These are phyloP conservation scores for Citrus unshiu DNA, from an alignment of 345 rosid genomes.

Conservation along the genomic window DNA sequence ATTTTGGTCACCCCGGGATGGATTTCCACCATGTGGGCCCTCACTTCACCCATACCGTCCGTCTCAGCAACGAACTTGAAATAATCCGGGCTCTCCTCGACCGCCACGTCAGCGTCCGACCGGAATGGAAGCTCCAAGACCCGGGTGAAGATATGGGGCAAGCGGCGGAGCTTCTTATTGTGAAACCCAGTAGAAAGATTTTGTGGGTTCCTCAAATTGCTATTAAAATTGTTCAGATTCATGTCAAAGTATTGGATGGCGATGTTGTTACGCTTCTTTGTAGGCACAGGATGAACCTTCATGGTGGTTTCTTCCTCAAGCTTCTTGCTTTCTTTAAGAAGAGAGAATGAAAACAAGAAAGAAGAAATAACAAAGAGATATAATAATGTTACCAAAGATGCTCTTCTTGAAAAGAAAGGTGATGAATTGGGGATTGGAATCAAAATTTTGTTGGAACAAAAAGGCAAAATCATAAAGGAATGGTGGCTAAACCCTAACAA, in stretches of 20 bases:
- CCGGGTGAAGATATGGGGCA: constrained; percentile 94
- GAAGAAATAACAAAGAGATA: constrained; percentile 1
- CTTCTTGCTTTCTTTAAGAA: background rate
- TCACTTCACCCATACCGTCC: constrained; percentile 58
- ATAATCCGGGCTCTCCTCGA: constrained; percentile 73
- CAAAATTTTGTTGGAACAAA: constrained; percentile 30
- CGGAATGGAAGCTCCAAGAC: constrained; percentile 88
- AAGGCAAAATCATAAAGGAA: constrained; percentile 30
- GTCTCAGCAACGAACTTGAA: constrained; percentile 87
- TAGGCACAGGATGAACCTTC: constrained; percentile 86
- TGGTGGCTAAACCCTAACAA: constrained; percentile 16
- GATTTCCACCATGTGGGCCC: constrained; percentile 79
- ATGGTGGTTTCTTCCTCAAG: constrained; percentile 27
- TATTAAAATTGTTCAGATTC: background rate
- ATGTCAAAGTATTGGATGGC: constrained; percentile 47
- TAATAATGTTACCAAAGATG: constrained; percentile 23
- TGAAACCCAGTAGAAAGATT: constrained; percentile 32
- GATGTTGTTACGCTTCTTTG: constrained; percentile 58
- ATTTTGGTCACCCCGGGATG: constrained; percentile 87
- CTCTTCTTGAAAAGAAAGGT: constrained; percentile 13
- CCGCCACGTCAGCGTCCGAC: constrained; percentile 77
- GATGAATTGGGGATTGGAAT: constrained; percentile 26
- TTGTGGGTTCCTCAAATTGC: constrained; percentile 10
- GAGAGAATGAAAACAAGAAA: constrained; percentile 1
- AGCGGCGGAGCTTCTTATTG: constrained; percentile 80